Conservation (phyloP, 2,329 filamentous ascomycete genomes). For the Sporothrix globosa region DNA sequence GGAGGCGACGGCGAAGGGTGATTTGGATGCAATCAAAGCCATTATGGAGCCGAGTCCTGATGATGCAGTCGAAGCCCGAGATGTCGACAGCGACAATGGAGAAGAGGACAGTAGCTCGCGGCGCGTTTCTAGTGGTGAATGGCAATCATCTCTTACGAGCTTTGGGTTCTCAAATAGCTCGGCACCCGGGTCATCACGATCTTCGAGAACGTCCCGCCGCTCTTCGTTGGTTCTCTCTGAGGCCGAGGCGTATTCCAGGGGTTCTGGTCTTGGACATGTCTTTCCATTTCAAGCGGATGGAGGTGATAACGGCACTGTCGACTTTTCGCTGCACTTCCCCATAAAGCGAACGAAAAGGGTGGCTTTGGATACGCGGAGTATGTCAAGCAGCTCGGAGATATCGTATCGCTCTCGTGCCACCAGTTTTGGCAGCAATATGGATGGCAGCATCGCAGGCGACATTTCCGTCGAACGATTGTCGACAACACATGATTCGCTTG, state of each 20-base stretch:
- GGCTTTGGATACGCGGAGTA: constrained; percentile 84
- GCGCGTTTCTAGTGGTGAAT: constrained; percentile 47
- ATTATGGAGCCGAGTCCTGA: constrained; percentile 74
- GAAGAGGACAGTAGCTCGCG: constrained; percentile 27
- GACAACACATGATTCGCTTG: constrained; percentile 69
- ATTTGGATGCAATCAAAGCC: constrained; percentile 71
- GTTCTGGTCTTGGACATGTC: constrained; percentile 74
- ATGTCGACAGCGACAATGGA: constrained; percentile 32
- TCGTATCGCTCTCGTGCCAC: constrained; percentile 80
- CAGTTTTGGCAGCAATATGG: constrained; percentile 70
- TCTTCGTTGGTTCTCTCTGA: constrained; percentile 49
- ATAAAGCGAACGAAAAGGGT: constrained; percentile 72
- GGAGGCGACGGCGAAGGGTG: constrained; percentile 80
- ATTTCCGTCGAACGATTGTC: constrained; percentile 78
- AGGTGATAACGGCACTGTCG: constrained; percentile 28
- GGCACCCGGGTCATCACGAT: constrained; percentile 36
- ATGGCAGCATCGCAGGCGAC: constrained; percentile 78
- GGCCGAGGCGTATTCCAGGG: constrained; percentile 58
- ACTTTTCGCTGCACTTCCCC: constrained; percentile 41
- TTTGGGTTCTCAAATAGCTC: constrained; percentile 53
- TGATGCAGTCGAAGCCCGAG: constrained; percentile 46
- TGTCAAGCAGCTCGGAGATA: constrained; percentile 82
- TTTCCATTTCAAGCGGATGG: constrained; percentile 74
- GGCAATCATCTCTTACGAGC: constrained; percentile 48
- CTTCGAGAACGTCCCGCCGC: constrained; percentile 45